These are phyloP conservation scores for Aquilaria sinensis DNA, from an alignment of 345 rosid species.

Conservation along the genomic window DNA sequence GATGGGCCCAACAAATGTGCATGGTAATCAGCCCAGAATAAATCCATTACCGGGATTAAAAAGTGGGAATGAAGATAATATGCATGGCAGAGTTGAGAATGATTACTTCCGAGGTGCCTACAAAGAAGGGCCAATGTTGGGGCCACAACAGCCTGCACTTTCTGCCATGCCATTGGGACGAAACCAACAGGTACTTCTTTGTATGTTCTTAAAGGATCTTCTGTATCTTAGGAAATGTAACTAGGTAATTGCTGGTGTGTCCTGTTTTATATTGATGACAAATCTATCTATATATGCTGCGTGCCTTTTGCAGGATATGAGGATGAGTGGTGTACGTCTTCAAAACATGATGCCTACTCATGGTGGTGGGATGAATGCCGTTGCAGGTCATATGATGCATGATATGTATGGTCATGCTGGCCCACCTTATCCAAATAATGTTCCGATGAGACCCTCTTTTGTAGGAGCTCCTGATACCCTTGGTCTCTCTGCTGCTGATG, in stretches of 20 bases:
- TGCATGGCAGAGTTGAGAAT: constrained; percentile 53
- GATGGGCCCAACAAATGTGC: constrained; percentile 39
- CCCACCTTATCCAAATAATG: constrained; percentile 45
- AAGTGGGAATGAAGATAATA: constrained; percentile 42
- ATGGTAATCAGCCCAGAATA: constrained; percentile 40
- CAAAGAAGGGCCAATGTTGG: constrained; percentile 52
- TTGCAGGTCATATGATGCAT: constrained; percentile 41
- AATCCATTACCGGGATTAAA: constrained; percentile 39
- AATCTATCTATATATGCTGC: constrained; percentile 1
- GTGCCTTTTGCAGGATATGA: constrained; percentile 42
- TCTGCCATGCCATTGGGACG: constrained; percentile 50
- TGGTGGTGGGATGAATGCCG: constrained; percentile 39
- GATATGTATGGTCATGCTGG: constrained; percentile 38
- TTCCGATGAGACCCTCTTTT: constrained; percentile 41
- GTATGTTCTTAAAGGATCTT: background rate
- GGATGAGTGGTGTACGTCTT: constrained; percentile 36
- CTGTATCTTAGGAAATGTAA: background rate
- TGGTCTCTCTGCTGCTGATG: constrained; percentile 60
- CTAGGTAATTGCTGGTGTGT: background rate
- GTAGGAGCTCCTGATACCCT: constrained; percentile 36
- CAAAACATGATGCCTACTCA: constrained; percentile 41
- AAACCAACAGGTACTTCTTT: constrained; percentile 30
- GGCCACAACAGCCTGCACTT: constrained; percentile 51
- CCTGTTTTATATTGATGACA: background rate
- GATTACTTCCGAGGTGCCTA: constrained; percentile 40